A percentile compares a stretch with the other conserved stretches of the same genome.
Conservation (phyloP, 164 flowering plant genomes). For the Macadamia tetraphylla region DNA sequence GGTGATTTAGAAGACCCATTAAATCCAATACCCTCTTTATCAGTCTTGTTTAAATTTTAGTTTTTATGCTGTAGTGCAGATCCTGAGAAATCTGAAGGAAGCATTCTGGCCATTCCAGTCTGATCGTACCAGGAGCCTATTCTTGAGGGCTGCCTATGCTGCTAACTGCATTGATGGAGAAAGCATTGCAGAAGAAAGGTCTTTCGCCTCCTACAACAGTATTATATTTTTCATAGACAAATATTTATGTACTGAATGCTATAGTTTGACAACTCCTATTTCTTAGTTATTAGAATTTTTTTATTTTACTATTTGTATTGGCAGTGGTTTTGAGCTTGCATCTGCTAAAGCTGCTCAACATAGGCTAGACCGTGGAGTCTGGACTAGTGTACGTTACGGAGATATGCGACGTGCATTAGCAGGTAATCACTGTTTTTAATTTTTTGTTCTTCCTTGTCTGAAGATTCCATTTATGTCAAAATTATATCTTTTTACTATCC, state of each 20-base stretch:
- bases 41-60: too few species aligned
- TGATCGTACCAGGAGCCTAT: constrained; percentile 48
- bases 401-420: constrained; percentile 86
- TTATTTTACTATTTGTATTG: background rate
- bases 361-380: constrained; percentile 79
- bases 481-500: too few species aligned
- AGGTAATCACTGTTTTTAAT: constrained; percentile 29
- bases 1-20: too few species aligned
- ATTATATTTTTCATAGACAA: constrained; percentile 1
- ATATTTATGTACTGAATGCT: background rate
- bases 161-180: constrained; percentile 50
- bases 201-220: constrained; percentile 12
- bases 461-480: too few species aligned
- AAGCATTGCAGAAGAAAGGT: constrained; percentile 40
- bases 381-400: constrained; percentile 77
- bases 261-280: background rate
- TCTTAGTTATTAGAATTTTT: constrained; percentile 4
- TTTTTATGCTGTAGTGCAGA: constrained; percentile 31
- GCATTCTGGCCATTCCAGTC: constrained; percentile 85
- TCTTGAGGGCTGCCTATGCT: constrained; percentile 72
- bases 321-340: constrained; percentile 72
- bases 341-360: constrained; percentile 88
- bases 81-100: constrained; percentile 55
- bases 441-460: too few species aligned
- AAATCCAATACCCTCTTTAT: too few species aligned